Conservation (phyloP, 2,329 filamentous ascomycete species). For the Aureobasidium sp. region DNA sequence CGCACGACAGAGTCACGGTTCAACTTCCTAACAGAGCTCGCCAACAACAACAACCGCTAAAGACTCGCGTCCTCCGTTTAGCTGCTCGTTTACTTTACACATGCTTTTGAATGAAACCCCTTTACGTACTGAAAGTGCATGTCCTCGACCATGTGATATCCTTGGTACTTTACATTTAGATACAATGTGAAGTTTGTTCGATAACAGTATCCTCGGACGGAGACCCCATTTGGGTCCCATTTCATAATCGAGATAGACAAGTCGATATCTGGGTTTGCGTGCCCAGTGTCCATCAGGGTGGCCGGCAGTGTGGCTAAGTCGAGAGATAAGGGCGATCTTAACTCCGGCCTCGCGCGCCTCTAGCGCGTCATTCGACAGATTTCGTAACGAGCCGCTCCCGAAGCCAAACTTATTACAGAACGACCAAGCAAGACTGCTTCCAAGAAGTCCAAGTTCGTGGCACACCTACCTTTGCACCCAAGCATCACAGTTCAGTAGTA, state of each 20-base stretch:
- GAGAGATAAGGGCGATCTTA: conserved; percentile 2
- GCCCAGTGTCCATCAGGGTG: conserved; percentile 3
- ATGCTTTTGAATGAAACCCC: conserved; percentile 16
- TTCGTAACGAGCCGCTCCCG: background rate
- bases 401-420: background rate
- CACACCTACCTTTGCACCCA: too few relatives aligned
- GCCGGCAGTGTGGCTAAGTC: background rate
- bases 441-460: too few relatives aligned
- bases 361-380: conserved; percentile 4
- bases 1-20: conserved; percentile 3
- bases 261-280: background rate
- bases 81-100: conserved; percentile 3
- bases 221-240: too few relatives aligned
- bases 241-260: background rate
- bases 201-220: too few relatives aligned
- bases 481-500: too few relatives aligned
- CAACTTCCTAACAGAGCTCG: background rate
- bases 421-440: background rate
- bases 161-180: too few relatives aligned
- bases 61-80: background rate
- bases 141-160: too few relatives aligned
- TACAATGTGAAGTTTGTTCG: too few relatives aligned
- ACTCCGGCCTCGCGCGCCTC: conserved; percentile 1
- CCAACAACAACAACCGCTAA: conserved; percentile 1
- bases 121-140: background rate